Evolutionary conservation across 2,329 filamentous ascomycete species (phyloP), one percentile per base, ranked within the genome.

Genomic region (Penicillium sp.): DNA sequence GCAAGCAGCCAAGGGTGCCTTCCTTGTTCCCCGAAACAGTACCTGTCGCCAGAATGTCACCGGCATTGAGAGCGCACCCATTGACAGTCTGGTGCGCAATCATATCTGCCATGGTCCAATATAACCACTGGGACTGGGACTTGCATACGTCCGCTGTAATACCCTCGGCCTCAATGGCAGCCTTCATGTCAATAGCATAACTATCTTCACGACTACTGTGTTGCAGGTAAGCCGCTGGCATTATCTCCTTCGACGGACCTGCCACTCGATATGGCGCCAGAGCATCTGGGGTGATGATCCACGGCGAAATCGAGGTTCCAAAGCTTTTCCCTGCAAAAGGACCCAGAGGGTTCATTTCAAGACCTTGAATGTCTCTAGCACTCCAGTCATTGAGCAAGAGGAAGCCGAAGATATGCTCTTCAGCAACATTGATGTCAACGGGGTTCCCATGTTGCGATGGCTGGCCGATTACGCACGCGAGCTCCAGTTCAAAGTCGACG

Each of bases 361-460:
- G 33, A 16, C 16, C 38, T 43, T 52, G 50, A 9, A 52, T 52
- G n/a, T 52, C 50, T 16, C 50, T 26, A 6, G 50, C 50, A 1
- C 23, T 33, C 50, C 50, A 52, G 40, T 52, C 50, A 16, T 52
- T 52, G 14, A 52, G 18, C 8, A 52, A 18, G 14, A 52, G 16
- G 14, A 52, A 52, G 3, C 50, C 50, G 12, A 52, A 52, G 11
- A 52, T 52, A 23, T 52, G 21, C 11, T 52, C 23, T 30, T 52
- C 50, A 23, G 50, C 50, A 9, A 33, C n/a, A 21, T 52, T 16
- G 2, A 43, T 23, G 42, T 20, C 18, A 14, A 46, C 33, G 11
- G 50, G 38, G 20, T 46, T 21, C 4, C 50, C 50, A 3, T 33
- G 2, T n/a, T 43, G 2, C 8, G 16, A 18, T 11, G 16, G 12